Percentiles rank a stretch among this genome's conserved stretches.
Evolutionary conservation across 148 eudicot species (phyloP).

Genomic region (Pharnaceum exiguum): DNA sequence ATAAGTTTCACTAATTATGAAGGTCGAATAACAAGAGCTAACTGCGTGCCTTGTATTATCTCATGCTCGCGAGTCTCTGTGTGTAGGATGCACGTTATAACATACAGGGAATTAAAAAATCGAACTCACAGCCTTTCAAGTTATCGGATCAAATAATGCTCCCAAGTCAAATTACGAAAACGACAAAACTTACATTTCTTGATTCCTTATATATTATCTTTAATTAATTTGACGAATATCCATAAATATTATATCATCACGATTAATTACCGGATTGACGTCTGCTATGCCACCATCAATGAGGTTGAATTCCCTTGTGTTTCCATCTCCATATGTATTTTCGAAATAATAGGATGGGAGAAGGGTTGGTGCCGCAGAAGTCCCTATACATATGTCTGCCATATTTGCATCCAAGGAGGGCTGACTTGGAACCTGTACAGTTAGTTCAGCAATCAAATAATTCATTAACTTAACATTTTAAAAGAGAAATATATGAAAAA

Average conservation of each 20-base stretch:
- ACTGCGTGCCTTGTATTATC: no score
- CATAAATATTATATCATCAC: no score
- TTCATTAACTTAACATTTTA: background rate
- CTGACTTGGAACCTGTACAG: constrained; percentile 10
- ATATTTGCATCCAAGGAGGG: constrained; percentile 28
- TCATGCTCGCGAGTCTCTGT: no score
- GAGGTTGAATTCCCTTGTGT: constrained; percentile 30
- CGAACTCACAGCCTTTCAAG: no score
- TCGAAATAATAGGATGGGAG: constrained; percentile 30
- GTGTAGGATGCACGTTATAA: no score
- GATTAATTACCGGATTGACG: constrained; percentile 26
- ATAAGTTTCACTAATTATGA: background rate
- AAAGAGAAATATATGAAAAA: no score
- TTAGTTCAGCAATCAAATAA: background rate
- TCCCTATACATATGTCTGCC: constrained; percentile 38
- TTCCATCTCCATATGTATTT: constrained; percentile 20
- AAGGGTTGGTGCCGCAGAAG: constrained; percentile 38
- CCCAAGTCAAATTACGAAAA: no score
- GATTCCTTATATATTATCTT: no score
- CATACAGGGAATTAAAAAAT: no score
- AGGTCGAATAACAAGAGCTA: background rate
- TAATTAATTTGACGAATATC: background rate
- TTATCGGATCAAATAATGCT: no score
- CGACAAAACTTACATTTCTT: no score
- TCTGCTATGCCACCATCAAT: constrained; percentile 37